Base-by-base conservation (phyloP, 1,139 yeast species). In the Pneumocystis carinii region DNA sequence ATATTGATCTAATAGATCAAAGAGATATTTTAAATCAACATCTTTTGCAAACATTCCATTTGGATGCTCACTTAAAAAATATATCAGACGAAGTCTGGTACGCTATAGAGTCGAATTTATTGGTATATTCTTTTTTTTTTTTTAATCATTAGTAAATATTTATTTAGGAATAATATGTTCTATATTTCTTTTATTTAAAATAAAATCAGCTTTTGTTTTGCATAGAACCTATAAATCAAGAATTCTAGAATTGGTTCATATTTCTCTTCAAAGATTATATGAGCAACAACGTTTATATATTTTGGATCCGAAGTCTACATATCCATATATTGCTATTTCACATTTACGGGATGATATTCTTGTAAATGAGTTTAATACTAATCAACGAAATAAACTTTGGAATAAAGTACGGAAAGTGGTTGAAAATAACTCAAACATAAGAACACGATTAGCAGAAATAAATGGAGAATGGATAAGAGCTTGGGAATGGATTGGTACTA, bases 391-490 rank as follows among this genome's bases (percentile, higher is more conserved):
- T 64, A 71, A 75, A 58, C 70, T 86, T 35, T 90, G 97, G 97
- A 73, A 74, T 7, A 76, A 76, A 59, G 85, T 90, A 1, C 78
- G 79, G 62, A 74, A 74, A 55, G 78, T 76, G 61, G 81, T 92
- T 12, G 96, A 90, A 70, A 74, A 75, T 63, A 86, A 88, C 69
- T 75, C 85, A 41, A 85, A 85, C 68, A 81, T 89, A 37, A 78
- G 82, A 59, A 76, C 78, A 59, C 78, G 82, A 61, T 81, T 84
- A 66, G 74, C 82, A 66, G 96, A 90, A 71, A 78, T 84, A 58
- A 87, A 85, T 69, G 97, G 97, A 4, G 96, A 89, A 69, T 86
- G 89, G 66, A 83, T 86, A 83, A 83, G 84, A 70, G 89, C 88
- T 39, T 89, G 96, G 95, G 89, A 88, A 71, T 90, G 96, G 96